These are phyloP conservation scores for Phytophthora syringae DNA, from an alignment of 352 stramenopile genomes.

Conservation along the genomic window DNA sequence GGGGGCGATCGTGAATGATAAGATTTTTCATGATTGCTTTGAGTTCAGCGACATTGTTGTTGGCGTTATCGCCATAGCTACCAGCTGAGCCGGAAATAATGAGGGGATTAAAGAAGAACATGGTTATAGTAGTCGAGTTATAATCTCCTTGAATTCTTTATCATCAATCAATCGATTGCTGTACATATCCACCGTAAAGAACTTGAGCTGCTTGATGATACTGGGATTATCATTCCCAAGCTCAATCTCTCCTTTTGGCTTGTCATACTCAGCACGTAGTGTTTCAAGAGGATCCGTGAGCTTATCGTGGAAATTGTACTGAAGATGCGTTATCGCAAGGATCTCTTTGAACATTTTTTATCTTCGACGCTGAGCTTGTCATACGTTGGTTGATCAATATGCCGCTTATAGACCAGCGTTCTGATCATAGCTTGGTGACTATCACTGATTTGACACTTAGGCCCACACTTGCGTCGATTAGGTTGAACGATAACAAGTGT, in stretches of 20 bases:
- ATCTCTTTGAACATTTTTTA: slow-evolving; percentile 9
- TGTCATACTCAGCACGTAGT: slow-evolving; percentile 3
- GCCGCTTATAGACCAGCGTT: not conserved
- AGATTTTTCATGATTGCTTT: not conserved
- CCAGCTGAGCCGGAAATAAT: slow-evolving; percentile 2
- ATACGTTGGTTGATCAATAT: not conserved
- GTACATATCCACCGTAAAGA: not conserved
- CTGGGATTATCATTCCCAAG: slow-evolving; percentile 1
- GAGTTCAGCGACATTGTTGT: not conserved
- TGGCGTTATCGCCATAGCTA: slow-evolving; percentile 1
- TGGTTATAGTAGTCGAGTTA: slow-evolving; percentile 3
- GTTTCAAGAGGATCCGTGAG: slow-evolving; percentile 1
- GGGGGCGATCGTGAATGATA: not conserved
- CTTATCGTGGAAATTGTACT: slow-evolving; percentile 1
- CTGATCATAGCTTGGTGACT: not conserved
- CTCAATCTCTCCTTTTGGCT: slow-evolving; percentile 1
- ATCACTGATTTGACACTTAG: slow-evolving; percentile 6
- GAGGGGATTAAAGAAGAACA: slow-evolving; percentile 4
- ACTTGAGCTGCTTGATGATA: slow-evolving; percentile 7
- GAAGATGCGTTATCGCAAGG: not conserved
- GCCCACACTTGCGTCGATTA: not conserved
- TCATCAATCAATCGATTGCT: slow-evolving; percentile 2
- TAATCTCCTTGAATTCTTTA: slow-evolving; percentile 4
- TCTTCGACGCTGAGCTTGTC: not conserved
- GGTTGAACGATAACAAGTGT: slow-evolving; percentile 8